Percentiles rank a stretch among this genome's conserved stretches.
These are phyloP conservation scores for Colletotrichum sp. DNA, from an alignment of 2,329 filamentous ascomycete species.

Conservation along the genomic window DNA sequence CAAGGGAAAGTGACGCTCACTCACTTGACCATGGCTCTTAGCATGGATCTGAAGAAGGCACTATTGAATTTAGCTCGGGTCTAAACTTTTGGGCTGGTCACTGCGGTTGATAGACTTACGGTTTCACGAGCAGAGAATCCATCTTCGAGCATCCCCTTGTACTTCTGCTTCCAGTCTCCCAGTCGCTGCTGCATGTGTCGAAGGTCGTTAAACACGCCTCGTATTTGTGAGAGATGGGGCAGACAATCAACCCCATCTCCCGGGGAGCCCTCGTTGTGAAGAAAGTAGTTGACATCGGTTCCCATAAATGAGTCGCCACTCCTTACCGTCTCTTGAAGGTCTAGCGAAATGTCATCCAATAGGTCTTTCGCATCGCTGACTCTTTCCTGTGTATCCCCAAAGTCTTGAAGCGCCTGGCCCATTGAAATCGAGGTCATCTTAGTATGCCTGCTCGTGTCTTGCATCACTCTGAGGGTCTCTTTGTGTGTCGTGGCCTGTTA, in stretches of 20 bases:
- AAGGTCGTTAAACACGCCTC: background rate
- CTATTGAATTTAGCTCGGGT: too few species aligned
- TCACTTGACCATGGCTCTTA: too few species aligned
- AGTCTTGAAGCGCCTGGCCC: too few species aligned
- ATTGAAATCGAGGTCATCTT: too few species aligned
- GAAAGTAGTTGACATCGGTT: background rate
- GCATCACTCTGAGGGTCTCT: background rate
- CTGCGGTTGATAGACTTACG: too few species aligned
- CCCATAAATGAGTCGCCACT: background rate
- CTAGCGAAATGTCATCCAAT: accelerated
- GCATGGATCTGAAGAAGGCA: too few species aligned
- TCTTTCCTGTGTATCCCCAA: background rate
- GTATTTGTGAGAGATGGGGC: background rate
- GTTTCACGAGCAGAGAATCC: too few species aligned
- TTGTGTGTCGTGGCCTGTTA: background rate
- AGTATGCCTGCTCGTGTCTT: background rate
- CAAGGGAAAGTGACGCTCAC: too few species aligned
- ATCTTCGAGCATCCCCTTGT: background rate
- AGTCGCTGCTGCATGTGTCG: background rate
- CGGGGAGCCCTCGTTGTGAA: background rate
- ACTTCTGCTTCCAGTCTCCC: background rate
- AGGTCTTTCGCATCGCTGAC: background rate
- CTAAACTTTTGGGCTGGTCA: too few species aligned
- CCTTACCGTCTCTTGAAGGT: background rate
- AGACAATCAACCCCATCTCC: background rate